Base-by-base conservation (phyloP, 2,329 filamentous ascomycete genomes). In the Xylaria sp. region DNA sequence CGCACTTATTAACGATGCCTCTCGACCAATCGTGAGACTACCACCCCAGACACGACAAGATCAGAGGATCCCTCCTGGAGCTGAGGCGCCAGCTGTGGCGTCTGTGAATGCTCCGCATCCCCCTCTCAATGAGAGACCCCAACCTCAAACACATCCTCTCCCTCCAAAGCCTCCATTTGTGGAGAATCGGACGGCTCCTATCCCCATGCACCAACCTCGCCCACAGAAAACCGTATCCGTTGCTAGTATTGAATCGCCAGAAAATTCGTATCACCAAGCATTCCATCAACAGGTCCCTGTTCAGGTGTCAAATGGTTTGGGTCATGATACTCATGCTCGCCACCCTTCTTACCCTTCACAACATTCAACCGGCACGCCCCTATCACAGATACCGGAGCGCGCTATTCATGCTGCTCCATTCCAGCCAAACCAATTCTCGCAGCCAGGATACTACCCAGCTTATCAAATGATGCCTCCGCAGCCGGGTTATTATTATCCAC, bases 201-300 rank as follows among this genome's bases (percentile, higher is more conserved):
- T 86, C 68, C 86, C 92, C 0, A 97, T 98, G 88, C 92, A 98
- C 75, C 95, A 98, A 75, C 95, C 95, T 60, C 90, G 92, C 55
- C 94, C 95, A 8, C 94, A 98, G 76, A 98, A 98, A 82, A 85
- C 93, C 5, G 92, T 98, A 33, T 97, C 94, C 9, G 88, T 98
- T 61, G 92, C 92, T 60, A 93, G 92, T 71, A 97, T 98, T 69
- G 95, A 98, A 76, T 91, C 91, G 7, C 92, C 94, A 3, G 88
- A 75, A 54, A 81, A 81, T 71, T 82, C 69, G 79, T 80, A 90
- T 71, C 90, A 94, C 71, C 92, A 94, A 73, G 92, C 94, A 0
- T 97, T 98, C 82, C 93, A 97, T 70, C 94, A 97, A 71, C 94
- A 97, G 77, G 88, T 97, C n/a, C 94, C 94, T 2, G 78, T 89